These are phyloP conservation scores for Cystofilobasidium bisporidii DNA, from an alignment of 768 basidiomycete species.

Conservation along the genomic window DNA sequence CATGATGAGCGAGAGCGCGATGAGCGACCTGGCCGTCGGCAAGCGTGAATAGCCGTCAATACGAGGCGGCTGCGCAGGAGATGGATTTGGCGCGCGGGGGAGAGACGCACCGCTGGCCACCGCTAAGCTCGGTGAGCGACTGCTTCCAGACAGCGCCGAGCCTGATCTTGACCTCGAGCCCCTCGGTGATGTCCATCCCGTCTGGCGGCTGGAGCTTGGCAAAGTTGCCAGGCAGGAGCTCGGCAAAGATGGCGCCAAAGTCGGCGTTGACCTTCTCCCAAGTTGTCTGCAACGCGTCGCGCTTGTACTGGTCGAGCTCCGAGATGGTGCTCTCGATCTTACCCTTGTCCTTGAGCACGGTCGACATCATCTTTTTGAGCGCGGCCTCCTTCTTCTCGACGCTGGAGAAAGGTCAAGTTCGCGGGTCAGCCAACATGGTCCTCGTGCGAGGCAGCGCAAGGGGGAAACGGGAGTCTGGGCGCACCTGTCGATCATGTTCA, in stretches of 20 bases:
- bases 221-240: slow-evolving; percentile 90
- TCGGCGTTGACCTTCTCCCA: slow-evolving; percentile 95
- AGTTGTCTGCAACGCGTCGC: slow-evolving; percentile 82
- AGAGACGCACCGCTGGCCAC: slow-evolving; percentile 74
- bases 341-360: slow-evolving; percentile 80
- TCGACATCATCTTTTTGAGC: slow-evolving; percentile 77
- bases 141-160: slow-evolving; percentile 96
- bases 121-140: slow-evolving; percentile 89
- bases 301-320: slow-evolving; percentile 86
- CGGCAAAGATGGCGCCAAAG: slow-evolving; percentile 92
- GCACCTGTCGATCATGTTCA: slow-evolving; percentile 90
- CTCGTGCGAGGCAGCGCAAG: too few species aligned
- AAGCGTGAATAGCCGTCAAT: too few species aligned
- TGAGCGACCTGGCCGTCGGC: slow-evolving; percentile 61
- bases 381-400: slow-evolving; percentile 85
- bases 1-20: slow-evolving; percentile 97
- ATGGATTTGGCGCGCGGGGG: not conserved
- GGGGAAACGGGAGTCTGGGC: too few species aligned
- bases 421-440: too few species aligned
- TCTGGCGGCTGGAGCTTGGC: slow-evolving; percentile 91
- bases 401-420: slow-evolving; percentile 46
- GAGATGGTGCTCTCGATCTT: slow-evolving; percentile 92
- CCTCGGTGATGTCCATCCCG: slow-evolving; percentile 82
- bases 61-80: too few species aligned
- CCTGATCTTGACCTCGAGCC: slow-evolving; percentile 92